Evolutionary conservation across 495 filamentous ascomycete species (phyloP), one percentile per base, ranked within the genome.

Genomic region (Penicillium psychrofluorescens): DNA sequence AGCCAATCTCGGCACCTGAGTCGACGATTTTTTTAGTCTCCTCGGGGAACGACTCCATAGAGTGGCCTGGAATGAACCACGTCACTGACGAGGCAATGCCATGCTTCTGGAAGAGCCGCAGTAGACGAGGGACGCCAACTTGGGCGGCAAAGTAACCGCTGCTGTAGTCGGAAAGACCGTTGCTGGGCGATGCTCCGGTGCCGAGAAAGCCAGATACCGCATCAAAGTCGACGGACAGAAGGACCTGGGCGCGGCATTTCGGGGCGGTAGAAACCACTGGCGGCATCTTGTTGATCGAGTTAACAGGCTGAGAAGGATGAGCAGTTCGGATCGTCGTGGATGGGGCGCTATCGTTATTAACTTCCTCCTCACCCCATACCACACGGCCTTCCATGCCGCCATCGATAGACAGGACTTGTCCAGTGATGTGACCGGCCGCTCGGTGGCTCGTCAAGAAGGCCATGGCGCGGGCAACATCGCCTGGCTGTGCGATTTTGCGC

Each of bases 11-110:
- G n/a, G 64, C 68, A 4, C 78, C 77, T 15, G 69, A 71, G 0
- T 75, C 68, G 4, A 81, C 62, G 31, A 84, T 77, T 15, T 64
- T 61, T 29, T 68, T 63, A 4, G 74, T 71, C 44, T 76, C 65
- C 1, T 68, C 60, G 0, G 76, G 78, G 54, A 83, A 84, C 11
- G 68, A 78, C 46, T 84, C 80, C 41, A 77, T 67, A 1, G 75
- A 78, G 55, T 84, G 79, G 7, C 80, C 79, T 0, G 80, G 80
- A 14, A 84, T 71, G 49, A 81, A 82, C 80, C 80, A 84, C 4
- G 79, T 80, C 77, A 65, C 28, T 71, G 70, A 6, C 76, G 10
- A 62, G 6, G 71, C 58, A 31, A 83, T 68, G 8, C 54, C 54
- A 34, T 74, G 67, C 49, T 77, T 79, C 28, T 69, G 64, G 47